Base-by-base conservation (phyloP, 495 filamentous ascomycete species). In the Penicillium argentinense region DNA sequence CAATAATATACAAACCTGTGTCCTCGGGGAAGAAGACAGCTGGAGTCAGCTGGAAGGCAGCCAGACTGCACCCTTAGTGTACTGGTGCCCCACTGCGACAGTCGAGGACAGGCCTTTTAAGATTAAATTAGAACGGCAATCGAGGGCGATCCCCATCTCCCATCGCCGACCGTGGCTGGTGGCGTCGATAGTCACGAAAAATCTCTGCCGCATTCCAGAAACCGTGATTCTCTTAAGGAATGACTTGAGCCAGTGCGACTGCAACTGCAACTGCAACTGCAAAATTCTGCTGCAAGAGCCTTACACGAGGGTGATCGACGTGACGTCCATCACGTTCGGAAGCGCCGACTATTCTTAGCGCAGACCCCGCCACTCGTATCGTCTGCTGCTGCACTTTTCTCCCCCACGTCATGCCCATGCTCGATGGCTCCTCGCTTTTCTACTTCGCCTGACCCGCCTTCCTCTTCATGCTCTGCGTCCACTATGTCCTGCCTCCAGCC, bases 401-500 rank as follows among this genome's bases (percentile, higher is more conserved):
- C 45, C 45, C 49, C 61, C 24, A 45, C 51, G 53, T 33, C 25
- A 48, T 52, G 40, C 39, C 36, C 16, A 0, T 34, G 13, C 33
- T 36, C 33, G 16, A 53, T 53, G 47, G 39, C 34, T 50, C 42
- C 25, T 9, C 12, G 23, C 13, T 24, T 41, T 26, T 39, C 32
- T 28, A 39, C 43, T 47, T 34, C 30, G 32, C 16, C 33, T 37
- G 34, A 41, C 25, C 8, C 4, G 17, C 21, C 23, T 22, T 34
- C 29, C 55, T 54, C 60, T 45, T 64, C 63, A 50, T 59, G 62
- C 41, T 42, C 56, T 28, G 38, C 56, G 7, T 42, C 57, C 28
- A 57, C 53, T n/a, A 56, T 60, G 50, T 67, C 62, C 36, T 60
- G 55, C 51, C 47, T 63, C 6, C 52, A 54, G 16, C 40, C 54